phyloP scores from a whole-genome alignment of 192 early-diverging fungal species.

The Tieghemiomyces parasiticus region DNA sequence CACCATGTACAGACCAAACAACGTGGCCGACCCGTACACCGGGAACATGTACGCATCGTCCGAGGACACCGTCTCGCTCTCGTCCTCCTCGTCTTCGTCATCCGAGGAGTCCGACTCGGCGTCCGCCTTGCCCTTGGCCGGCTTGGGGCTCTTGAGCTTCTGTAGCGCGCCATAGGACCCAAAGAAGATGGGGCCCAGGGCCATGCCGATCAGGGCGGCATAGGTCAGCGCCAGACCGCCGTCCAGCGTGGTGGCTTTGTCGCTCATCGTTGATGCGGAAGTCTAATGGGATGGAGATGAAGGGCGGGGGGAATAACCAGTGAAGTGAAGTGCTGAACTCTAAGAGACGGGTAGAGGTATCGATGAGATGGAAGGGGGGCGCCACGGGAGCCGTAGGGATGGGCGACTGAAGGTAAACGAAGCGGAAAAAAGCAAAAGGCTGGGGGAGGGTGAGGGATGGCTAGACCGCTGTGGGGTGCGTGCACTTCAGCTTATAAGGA shows the following conservation, averaged over 20 bases:
- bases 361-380: no score
- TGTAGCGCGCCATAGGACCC: constrained; percentile 64
- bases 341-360: no score
- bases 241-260: constrained; percentile 4
- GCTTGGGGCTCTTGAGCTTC: constrained; percentile 24
- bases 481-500: no score
- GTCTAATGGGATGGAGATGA: background rate
- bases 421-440: no score
- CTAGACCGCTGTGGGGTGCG: no score
- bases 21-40: constrained; percentile 65
- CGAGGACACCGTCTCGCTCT: constrained; percentile 66
- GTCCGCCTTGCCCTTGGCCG: constrained; percentile 10
- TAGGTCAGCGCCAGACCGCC: constrained; percentile 62
- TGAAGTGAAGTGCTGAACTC: background rate
- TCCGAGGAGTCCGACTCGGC: constrained; percentile 42
- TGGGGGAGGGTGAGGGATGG: no score
- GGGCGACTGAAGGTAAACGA: no score
- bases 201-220: constrained; percentile 69
- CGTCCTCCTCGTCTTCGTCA: constrained; percentile 35
- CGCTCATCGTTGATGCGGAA: background rate
- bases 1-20: constrained; percentile 73
- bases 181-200: constrained; percentile 71
- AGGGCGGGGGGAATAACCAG: background rate
- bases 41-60: constrained; percentile 92
- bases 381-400: no score